Conservation (phyloP, 306 rosid species). For the Trifolium subterraneum region DNA sequence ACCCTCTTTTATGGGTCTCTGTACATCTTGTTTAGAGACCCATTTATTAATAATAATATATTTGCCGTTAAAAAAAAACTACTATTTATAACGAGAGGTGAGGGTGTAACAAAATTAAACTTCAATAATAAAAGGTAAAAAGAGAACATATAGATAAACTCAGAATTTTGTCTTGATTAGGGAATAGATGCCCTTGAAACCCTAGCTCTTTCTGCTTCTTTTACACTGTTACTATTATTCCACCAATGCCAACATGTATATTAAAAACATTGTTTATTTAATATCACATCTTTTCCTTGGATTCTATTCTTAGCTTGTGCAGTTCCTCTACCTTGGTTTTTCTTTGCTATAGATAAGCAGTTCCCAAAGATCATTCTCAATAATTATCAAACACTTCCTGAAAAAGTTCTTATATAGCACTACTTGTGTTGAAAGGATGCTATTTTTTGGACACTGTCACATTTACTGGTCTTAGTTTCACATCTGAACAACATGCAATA, state of each 20-base stretch:
- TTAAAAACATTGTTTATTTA: constrained; percentile 22
- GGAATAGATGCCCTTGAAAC: constrained; percentile 72
- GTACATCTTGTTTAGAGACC: too few species aligned
- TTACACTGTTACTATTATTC: constrained; percentile 32
- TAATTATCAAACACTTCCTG: constrained; percentile 37
- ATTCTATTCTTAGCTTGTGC: constrained; percentile 59
- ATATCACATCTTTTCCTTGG: constrained; percentile 49
- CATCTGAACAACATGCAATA: constrained; percentile 44
- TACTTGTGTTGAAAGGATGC: constrained; percentile 33
- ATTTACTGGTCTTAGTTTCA: constrained; percentile 30
- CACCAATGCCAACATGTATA: constrained; percentile 42
- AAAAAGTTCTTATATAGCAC: constrained; percentile 39
- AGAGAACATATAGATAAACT: constrained; percentile 20
- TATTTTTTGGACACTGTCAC: constrained; percentile 40
- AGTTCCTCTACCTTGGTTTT: constrained; percentile 41
- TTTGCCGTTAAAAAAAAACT: too few species aligned
- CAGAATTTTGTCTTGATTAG: constrained; percentile 60
- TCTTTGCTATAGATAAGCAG: constrained; percentile 24
- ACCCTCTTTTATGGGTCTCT: too few species aligned
- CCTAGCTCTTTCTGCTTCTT: constrained; percentile 61
- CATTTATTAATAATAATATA: too few species aligned
- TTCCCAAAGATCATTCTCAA: constrained; percentile 50
- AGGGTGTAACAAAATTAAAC: background rate
- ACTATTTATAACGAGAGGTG: background rate
- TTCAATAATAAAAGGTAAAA: background rate